Evolutionary conservation across 495 filamentous ascomycete genomes (phyloP), one percentile per base, ranked within the genome.

Genomic region (Penicillium pulvis): DNA sequence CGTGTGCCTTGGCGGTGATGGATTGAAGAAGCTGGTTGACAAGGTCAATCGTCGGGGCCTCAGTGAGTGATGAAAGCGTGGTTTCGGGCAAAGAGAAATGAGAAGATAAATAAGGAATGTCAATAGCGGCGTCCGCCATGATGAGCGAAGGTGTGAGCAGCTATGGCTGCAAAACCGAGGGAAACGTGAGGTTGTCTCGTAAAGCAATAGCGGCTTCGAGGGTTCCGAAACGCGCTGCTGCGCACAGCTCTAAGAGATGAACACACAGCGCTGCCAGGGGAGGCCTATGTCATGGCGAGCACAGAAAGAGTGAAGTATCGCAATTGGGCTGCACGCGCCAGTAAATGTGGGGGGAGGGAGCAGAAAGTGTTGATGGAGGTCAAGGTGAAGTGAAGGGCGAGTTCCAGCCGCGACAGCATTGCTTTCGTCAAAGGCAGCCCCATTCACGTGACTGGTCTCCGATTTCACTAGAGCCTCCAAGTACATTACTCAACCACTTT

Each of bases 61-160:
- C 84, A 24, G 87, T 77, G 56, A 90, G 78, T 16, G 83, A 78
- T 11, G 80, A 73, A 56, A 97, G 69, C 20, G 88, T 87, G 28
- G 76, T 64, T 75, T 92, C 81, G 3, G 90, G 83, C 60, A 96
- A 73, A 54, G 84, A 79, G 71, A 88, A 87, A 71, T 91, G 90
- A 30, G 85, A 78, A 60, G 90, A 83, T 52, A 97, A 75, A 75
- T 89, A 93, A 59, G 82, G 80, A 49, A 90, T 69, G 78, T 96
- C 90, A 17, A 93, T 76, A 51, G 83, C 85, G 49, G 82, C 85
- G 60, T 87, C 82, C 65, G 90, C 90, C 91, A 94, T 94, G 60
- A 63, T 84, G 75, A 58, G 52, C 65, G 64, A 49, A 28, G 23
- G 20, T 26, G 14, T 16, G 5, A 42, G 51, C 36, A 53, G 39